Evolutionary conservation across 768 basidiomycete genomes (phyloP).

Genomic region (Solioccasus polychromus): DNA sequence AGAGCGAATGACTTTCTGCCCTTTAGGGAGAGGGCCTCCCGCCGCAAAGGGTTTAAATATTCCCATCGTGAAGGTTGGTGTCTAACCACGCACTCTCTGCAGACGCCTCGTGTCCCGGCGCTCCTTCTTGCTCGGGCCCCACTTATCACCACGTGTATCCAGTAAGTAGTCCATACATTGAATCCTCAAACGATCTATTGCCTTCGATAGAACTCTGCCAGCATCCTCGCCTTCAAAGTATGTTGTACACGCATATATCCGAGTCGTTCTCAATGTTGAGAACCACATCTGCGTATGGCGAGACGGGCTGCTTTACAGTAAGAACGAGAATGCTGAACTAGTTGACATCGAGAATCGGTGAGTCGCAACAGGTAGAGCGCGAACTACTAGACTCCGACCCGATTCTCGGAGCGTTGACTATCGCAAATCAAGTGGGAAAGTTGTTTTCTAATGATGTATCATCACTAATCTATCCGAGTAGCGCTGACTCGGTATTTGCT

Average conservation of each 20-base stretch:
- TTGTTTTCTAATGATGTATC: not conserved
- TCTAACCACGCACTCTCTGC: too few species aligned
- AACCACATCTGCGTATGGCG: conserved; percentile 88
- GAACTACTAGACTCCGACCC: not conserved
- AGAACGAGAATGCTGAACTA: conserved; percentile 66
- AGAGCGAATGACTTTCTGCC: too few species aligned
- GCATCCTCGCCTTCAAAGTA: conserved; percentile 79
- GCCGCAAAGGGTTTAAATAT: too few species aligned
- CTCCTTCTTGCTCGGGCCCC: too few species aligned
- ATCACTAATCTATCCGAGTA: conserved; percentile 19
- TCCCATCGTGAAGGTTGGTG: too few species aligned
- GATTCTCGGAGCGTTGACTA: conserved; percentile 64
- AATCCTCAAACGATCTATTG: too few species aligned
- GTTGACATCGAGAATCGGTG: conserved; percentile 83
- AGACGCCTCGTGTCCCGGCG: too few species aligned
- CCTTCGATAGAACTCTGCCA: too few species aligned
- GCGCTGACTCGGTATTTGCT: conserved; percentile 85
- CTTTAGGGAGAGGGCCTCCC: too few species aligned
- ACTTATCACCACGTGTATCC: too few species aligned
- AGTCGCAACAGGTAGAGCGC: conserved; percentile 9
- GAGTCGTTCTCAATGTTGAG: conserved; percentile 85
- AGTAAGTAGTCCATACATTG: too few species aligned
- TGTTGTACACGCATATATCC: conserved; percentile 89
- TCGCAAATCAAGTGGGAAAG: conserved; percentile 66
- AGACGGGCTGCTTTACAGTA: conserved; percentile 73